A percentile compares a stretch with the other conserved stretches of the same genome.
Evolutionary conservation across 2,329 filamentous ascomycete genomes (phyloP).

Genomic region (Sphaceloma murrayae): DNA sequence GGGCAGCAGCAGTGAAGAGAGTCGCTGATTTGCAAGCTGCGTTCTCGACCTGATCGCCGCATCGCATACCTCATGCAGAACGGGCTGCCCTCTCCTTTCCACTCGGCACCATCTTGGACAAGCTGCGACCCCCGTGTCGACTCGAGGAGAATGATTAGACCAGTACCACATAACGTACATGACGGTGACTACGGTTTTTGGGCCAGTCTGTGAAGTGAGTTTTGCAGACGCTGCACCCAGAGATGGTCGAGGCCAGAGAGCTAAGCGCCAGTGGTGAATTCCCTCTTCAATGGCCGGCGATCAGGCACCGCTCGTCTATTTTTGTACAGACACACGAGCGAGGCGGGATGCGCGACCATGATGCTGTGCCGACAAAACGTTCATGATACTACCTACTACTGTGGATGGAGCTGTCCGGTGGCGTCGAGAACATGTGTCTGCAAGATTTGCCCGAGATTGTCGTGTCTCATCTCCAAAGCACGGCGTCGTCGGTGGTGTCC

Average conservation of each 20-base stretch:
- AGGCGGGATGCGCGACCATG: neutral
- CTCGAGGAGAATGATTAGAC: too few species aligned
- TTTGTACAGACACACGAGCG: slow-evolving; percentile 10
- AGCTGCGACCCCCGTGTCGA: too few species aligned
- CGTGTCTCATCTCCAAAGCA: slow-evolving; percentile 9
- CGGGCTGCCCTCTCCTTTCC: neutral
- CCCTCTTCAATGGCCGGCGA: slow-evolving; percentile 10
- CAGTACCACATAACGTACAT: too few species aligned
- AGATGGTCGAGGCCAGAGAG: too few species aligned
- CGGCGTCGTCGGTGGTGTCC: neutral
- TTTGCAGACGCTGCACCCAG: too few species aligned
- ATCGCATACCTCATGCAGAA: neutral
- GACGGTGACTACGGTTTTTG: too few species aligned
- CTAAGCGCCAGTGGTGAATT: too few species aligned
- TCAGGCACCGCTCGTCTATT: slow-evolving; percentile 13
- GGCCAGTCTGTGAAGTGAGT: too few species aligned
- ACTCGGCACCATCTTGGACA: too few species aligned
- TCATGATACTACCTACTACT: too few species aligned
- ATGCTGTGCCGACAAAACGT: neutral
- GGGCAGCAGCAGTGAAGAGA: slow-evolving; percentile 4
- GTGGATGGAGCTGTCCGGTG: slow-evolving; percentile 1
- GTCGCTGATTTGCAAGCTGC: neutral
- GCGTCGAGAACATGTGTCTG: slow-evolving; percentile 4
- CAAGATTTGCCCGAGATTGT: slow-evolving; percentile 5
- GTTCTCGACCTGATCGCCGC: slow-evolving; percentile 11